Conservation (phyloP, 371 early-diverging fungal species). For the Synchytrium microbalum region DNA sequence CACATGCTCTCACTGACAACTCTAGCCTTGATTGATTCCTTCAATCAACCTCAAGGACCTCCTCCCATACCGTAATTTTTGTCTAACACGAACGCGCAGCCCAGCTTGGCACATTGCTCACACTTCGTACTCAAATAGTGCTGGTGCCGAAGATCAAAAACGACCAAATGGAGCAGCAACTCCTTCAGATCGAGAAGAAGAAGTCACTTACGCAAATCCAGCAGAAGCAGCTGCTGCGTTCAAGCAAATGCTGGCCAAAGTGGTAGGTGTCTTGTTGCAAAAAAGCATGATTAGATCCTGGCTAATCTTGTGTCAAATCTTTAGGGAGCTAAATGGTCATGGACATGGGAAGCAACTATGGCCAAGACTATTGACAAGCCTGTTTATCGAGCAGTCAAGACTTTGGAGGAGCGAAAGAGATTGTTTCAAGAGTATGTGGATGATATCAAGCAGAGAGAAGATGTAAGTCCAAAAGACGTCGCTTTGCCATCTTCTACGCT, state of each 20-base stretch:
- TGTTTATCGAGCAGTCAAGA: constrained; percentile 73
- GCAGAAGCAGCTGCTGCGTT: constrained; percentile 85
- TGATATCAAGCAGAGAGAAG: constrained; percentile 44
- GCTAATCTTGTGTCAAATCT: no score
- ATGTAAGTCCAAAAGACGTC: constrained; percentile 16
- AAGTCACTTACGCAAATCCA: constrained; percentile 39
- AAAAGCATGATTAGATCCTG: constrained; percentile 8
- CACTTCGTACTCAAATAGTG: no score
- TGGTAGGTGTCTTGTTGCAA: constrained; percentile 37
- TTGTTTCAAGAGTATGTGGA: constrained; percentile 68
- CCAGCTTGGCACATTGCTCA: no score
- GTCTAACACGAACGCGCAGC: background rate
- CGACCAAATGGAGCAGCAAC: no score
- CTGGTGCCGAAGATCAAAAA: no score
- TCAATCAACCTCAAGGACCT: background rate
- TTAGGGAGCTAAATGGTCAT: constrained; percentile 67
- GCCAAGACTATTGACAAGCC: constrained; percentile 73
- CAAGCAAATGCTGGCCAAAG: constrained; percentile 56
- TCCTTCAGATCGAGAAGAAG: background rate
- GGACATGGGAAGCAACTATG: constrained; percentile 91
- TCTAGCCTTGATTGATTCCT: no score
- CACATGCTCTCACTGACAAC: no score
- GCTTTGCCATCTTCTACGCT: no score
- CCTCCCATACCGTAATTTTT: background rate
- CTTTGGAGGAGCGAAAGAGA: constrained; percentile 67